Evolutionary conservation across 2,329 filamentous ascomycete genomes (phyloP).

Genomic region (Arthroderma uncinatum): DNA sequence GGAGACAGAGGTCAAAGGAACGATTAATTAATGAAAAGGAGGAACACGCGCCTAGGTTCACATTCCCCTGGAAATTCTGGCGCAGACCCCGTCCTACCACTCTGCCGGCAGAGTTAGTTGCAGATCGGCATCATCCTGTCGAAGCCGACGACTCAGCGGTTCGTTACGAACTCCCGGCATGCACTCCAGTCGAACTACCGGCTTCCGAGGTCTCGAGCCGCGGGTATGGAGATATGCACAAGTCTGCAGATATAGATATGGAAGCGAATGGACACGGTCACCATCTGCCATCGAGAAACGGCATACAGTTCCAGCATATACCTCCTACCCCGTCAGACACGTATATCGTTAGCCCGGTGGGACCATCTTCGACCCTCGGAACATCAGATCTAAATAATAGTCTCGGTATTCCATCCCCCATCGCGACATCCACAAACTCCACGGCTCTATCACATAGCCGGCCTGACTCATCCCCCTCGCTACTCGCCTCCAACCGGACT

Average conservation of each 20-base stretch:
- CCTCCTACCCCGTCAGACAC: constrained; percentile 1
- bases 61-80: constrained; percentile 11
- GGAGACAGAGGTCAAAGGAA: background rate
- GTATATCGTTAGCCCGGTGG: constrained; percentile 10
- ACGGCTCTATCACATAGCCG: constrained; percentile 3
- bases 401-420: constrained; percentile 8
- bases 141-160: constrained; percentile 19
- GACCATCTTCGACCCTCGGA: background rate
- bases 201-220: constrained; percentile 4
- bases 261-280: background rate
- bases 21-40: background rate
- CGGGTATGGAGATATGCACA: background rate
- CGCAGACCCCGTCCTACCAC: constrained; percentile 2
- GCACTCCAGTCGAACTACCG: constrained; percentile 9
- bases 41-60: background rate
- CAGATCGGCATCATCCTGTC: constrained; percentile 18
- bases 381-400: constrained; percentile 5
- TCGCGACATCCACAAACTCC: constrained; percentile 7
- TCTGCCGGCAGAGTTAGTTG: constrained; percentile 16
- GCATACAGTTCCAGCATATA: background rate
- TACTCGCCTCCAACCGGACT: background rate
- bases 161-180: constrained; percentile 16
- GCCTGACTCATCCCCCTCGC: background rate
- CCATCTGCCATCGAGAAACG: background rate
- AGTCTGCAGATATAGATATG: background rate